phyloP scores from a whole-genome alignment of 106 monocot genomes.

The Dioscorea dumetorum region DNA sequence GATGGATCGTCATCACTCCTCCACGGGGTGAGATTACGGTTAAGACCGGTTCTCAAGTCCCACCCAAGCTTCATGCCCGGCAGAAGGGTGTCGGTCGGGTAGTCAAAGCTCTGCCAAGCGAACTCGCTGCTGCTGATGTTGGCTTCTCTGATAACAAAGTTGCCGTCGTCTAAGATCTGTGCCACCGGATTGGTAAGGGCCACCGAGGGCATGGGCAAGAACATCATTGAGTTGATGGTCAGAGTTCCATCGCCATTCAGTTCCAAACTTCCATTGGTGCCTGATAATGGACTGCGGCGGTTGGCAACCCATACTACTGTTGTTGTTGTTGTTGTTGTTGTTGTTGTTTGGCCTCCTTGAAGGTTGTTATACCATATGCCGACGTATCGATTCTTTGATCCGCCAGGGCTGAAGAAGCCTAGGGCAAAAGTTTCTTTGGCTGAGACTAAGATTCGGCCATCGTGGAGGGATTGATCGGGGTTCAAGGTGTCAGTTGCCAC shows the following conservation, averaged over 20 bases:
- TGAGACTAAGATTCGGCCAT: conserved; percentile 20
- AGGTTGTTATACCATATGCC: conserved; percentile 37
- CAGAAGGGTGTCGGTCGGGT: conserved; percentile 20
- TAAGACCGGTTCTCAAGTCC: conserved; percentile 4
- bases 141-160: conserved; percentile 47
- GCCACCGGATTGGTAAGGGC: conserved; percentile 1
- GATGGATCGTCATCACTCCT: conserved; percentile 27
- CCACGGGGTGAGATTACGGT: conserved; percentile 37
- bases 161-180: conserved; percentile 17
- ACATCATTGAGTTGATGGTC: background rate
- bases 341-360: background rate
- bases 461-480: background rate
- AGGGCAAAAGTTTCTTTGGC: conserved; percentile 8
- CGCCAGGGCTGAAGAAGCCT: conserved; percentile 24
- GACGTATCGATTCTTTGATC: conserved; percentile 15
- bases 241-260: background rate
- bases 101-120: too few relatives aligned
- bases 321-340: too few relatives aligned
- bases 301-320: conserved; percentile 44
- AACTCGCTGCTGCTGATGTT: conserved; percentile 25
- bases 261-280: conserved; percentile 1
- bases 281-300: conserved; percentile 16
- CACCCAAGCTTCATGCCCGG: conserved; percentile 38
- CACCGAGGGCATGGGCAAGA: conserved; percentile 3
- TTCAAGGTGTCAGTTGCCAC: background rate